Conservation (phyloP, 306 rosid genomes). For the Crotalaria pallida region DNA sequence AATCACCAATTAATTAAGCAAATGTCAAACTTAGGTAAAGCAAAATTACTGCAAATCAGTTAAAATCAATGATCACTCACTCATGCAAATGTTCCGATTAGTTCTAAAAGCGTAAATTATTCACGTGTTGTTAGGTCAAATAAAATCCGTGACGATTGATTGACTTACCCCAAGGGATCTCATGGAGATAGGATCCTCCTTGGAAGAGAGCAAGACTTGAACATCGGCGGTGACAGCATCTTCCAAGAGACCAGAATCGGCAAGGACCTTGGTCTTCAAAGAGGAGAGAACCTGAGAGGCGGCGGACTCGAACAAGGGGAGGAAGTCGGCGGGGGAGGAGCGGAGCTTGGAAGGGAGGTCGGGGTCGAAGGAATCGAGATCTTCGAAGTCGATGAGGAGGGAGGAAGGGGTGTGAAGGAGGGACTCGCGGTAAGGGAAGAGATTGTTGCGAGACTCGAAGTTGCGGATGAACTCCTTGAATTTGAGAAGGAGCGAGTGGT, state of each 20-base stretch:
- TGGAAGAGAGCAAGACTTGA: constrained; percentile 87
- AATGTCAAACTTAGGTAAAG: too few relatives aligned
- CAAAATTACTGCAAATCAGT: too few relatives aligned
- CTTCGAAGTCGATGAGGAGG: constrained; percentile 66
- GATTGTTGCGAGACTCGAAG: constrained; percentile 65
- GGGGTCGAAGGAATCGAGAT: constrained; percentile 70
- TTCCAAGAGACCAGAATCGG: constrained; percentile 83
- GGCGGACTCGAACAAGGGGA: constrained; percentile 89
- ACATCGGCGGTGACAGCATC: constrained; percentile 77
- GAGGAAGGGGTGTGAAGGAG: constrained; percentile 62
- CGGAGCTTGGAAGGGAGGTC: constrained; percentile 82
- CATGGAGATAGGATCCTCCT: constrained; percentile 72
- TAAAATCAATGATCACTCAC: too few relatives aligned
- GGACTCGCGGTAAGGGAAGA: constrained; percentile 76
- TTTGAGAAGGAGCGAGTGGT: constrained; percentile 71
- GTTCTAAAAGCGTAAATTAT: too few relatives aligned
- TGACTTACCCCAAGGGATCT: constrained; percentile 76
- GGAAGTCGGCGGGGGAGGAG: constrained; percentile 66
- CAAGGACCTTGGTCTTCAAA: constrained; percentile 76
- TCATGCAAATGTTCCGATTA: too few relatives aligned
- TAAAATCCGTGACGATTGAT: too few relatives aligned
- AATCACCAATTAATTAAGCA: too few relatives aligned
- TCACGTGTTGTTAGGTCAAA: too few relatives aligned
- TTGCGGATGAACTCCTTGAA: constrained; percentile 91
- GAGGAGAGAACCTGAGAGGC: constrained; percentile 86